Evolutionary conservation across 768 basidiomycete species (phyloP).

Genomic region (Lanmaoa rubissima): DNA sequence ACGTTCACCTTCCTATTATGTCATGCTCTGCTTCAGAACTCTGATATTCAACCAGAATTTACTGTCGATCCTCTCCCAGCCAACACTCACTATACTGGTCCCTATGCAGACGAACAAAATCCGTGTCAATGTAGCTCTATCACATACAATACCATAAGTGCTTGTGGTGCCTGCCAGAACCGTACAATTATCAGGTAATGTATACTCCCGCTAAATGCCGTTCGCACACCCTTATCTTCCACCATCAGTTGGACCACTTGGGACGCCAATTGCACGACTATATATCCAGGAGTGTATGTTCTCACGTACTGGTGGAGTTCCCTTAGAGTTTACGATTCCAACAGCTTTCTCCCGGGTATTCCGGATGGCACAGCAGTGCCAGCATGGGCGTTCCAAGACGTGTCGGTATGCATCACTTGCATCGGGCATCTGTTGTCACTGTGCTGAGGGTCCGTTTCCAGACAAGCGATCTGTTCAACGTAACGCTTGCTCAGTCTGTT

Average conservation of each 20-base stretch:
- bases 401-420: conserved; percentile 37
- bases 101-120: conserved; percentile 31
- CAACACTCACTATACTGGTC: conserved; percentile 29
- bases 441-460: conserved; percentile 17
- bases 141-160: conserved; percentile 53
- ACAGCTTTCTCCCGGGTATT: conserved; percentile 47
- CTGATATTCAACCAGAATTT: conserved; percentile 32
- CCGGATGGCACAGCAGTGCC: conserved; percentile 52
- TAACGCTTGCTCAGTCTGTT: conserved; percentile 34
- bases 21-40: conserved; percentile 7
- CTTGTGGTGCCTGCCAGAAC: conserved; percentile 58
- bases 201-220: not conserved
- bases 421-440: not conserved
- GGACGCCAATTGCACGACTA: conserved; percentile 45
- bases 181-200: conserved; percentile 37
- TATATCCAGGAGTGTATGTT: conserved; percentile 32
- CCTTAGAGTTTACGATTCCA: not conserved
- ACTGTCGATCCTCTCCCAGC: conserved; percentile 39
- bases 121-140: conserved; percentile 56
- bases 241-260: conserved; percentile 49
- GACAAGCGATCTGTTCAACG: conserved; percentile 40
- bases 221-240: conserved; percentile 1
- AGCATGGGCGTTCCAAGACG: conserved; percentile 61
- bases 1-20: conserved; percentile 17
- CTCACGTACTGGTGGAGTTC: not conserved